These are phyloP conservation scores for Myriangium duriaei DNA, from an alignment of 2,329 filamentous ascomycete species.

Conservation along the genomic window DNA sequence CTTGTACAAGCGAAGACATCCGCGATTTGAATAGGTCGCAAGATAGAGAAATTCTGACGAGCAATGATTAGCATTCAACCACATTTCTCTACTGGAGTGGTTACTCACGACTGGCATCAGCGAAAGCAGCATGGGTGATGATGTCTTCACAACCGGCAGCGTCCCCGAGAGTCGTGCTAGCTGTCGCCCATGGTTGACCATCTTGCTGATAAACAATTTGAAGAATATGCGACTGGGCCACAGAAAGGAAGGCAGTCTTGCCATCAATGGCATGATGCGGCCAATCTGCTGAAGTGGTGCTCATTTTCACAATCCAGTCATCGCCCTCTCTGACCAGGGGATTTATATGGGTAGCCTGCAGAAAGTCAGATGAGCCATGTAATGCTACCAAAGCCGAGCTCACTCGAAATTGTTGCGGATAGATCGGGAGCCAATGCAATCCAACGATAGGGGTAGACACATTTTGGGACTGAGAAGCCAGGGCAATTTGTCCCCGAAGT, in stretches of 20 bases:
- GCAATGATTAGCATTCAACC: constrained; percentile 24
- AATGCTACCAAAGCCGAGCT: constrained; percentile 5
- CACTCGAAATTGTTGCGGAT: constrained; percentile 22
- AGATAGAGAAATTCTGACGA: constrained; percentile 47
- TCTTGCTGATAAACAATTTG: constrained; percentile 68
- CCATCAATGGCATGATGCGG: constrained; percentile 59
- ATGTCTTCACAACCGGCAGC: constrained; percentile 46
- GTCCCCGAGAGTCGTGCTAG: constrained; percentile 60
- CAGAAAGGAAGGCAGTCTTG: constrained; percentile 62
- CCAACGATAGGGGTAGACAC: constrained; percentile 71
- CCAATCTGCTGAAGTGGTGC: constrained; percentile 51
- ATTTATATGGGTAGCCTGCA: constrained; percentile 17
- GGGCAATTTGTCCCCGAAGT: constrained; percentile 48
- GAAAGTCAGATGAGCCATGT: constrained; percentile 10
- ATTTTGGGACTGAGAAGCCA: constrained; percentile 55
- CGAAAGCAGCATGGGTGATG: constrained; percentile 54
- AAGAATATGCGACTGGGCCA: constrained; percentile 62
- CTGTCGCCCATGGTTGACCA: constrained; percentile 59
- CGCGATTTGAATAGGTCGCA: constrained; percentile 55
- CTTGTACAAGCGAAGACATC: constrained; percentile 61
- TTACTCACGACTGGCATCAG: constrained; percentile 27
- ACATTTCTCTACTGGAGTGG: constrained; percentile 27
- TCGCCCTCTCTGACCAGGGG: constrained; percentile 28
- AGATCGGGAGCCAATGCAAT: constrained; percentile 61
- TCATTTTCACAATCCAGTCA: constrained; percentile 57